Conservation (phyloP, 305 asterid species). For the Salvia sclarea region DNA sequence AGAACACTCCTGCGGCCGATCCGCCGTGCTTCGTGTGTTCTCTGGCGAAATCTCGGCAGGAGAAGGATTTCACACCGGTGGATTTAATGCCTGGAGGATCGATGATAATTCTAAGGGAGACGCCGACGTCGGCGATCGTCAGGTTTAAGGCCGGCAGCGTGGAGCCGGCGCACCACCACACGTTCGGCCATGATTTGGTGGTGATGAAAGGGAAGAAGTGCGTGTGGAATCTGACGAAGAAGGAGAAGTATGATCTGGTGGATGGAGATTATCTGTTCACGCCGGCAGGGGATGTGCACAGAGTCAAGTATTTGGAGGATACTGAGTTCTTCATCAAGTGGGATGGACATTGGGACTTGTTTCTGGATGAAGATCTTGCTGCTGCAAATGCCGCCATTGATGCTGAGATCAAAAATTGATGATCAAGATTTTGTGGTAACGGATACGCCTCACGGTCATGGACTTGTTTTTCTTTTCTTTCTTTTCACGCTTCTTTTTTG, state of each 20-base stretch:
- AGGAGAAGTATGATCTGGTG: constrained; percentile 56
- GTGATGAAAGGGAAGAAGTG: constrained; percentile 65
- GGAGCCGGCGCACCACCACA: constrained; percentile 90
- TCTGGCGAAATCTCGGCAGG: constrained; percentile 47
- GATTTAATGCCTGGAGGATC: constrained; percentile 78
- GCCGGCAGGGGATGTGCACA: constrained; percentile 78
- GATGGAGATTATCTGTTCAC: constrained; percentile 78
- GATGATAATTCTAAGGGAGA: constrained; percentile 67
- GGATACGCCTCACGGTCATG: background rate
- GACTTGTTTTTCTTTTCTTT: too few relatives aligned
- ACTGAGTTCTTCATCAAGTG: constrained; percentile 89
- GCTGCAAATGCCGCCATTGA: constrained; percentile 68
- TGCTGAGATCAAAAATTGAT: constrained; percentile 16
- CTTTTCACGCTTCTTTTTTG: background rate
- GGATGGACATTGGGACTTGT: constrained; percentile 89
- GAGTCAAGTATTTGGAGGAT: constrained; percentile 71
- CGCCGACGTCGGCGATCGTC: constrained; percentile 88
- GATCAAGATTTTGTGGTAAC: background rate
- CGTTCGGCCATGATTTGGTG: constrained; percentile 81
- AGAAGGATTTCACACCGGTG: constrained; percentile 53
- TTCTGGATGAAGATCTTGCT: constrained; percentile 73
- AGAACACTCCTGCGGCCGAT: constrained; percentile 1
- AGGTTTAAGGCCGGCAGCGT: constrained; percentile 76
- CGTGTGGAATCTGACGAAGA: constrained; percentile 80
- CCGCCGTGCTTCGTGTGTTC: constrained; percentile 64